phyloP scores from a whole-genome alignment of 1,284 basidiomycete genomes.

The Fistulinella cinereoalba region DNA sequence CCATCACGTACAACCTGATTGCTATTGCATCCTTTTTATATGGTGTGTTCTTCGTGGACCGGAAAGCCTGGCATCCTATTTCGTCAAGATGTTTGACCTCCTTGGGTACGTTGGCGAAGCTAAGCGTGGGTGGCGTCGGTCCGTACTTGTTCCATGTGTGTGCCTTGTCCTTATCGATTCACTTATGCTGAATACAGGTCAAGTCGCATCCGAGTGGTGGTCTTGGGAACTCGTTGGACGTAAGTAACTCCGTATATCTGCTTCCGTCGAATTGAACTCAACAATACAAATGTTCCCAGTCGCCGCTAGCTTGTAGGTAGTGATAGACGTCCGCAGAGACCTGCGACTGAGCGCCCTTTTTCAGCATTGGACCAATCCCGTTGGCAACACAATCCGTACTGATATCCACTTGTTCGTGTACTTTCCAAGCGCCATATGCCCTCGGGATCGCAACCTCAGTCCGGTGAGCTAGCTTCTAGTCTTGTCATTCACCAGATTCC shows the following conservation, averaged over 20 bases:
- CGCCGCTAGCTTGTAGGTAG: slow-evolving; percentile 56
- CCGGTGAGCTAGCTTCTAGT: slow-evolving; percentile 51
- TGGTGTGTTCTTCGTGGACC: slow-evolving; percentile 70
- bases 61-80: slow-evolving; percentile 84
- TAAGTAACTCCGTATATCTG: slow-evolving; percentile 30
- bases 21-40: slow-evolving; percentile 69
- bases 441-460: slow-evolving; percentile 82
- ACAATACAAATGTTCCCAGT: slow-evolving; percentile 31
- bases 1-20: slow-evolving; percentile 86
- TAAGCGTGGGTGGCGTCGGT: slow-evolving; percentile 80
- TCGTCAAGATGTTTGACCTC: slow-evolving; percentile 64
- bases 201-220: slow-evolving; percentile 11
- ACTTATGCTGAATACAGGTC: slow-evolving; percentile 7
- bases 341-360: background rate
- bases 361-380: slow-evolving; percentile 54
- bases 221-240: slow-evolving; percentile 45
- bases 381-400: slow-evolving; percentile 75
- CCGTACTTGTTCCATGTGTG: slow-evolving; percentile 8
- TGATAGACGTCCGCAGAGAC: background rate
- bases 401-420: slow-evolving; percentile 70
- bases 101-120: slow-evolving; percentile 67
- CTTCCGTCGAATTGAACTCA: no score
- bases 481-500: no score
- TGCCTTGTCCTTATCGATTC: background rate
- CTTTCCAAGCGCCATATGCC: slow-evolving; percentile 84